Evolutionary conservation across 164 flowering plant species (phyloP).

Genomic region (Chloranthus sessilifolius): DNA sequence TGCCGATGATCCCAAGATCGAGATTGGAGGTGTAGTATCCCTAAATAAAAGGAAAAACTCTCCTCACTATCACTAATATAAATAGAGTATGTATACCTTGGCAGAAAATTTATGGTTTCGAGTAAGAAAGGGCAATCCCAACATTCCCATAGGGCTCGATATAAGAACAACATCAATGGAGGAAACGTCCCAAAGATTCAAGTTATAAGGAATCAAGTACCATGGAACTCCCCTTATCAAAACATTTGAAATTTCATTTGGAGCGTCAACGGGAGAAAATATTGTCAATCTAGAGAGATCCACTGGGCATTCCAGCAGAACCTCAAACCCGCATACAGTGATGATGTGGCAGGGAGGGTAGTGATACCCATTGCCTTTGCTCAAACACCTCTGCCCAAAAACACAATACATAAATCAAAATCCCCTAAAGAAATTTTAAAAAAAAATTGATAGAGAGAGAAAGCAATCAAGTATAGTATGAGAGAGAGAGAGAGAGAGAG

Average conservation of each 20-base stretch:
- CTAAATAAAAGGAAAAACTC: background rate
- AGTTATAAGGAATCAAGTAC: slow-evolving; percentile 52
- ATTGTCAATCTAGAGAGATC: slow-evolving; percentile 70
- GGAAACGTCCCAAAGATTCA: slow-evolving; percentile 64
- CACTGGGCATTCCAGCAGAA: slow-evolving; percentile 78
- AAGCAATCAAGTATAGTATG: background rate
- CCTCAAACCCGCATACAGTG: slow-evolving; percentile 43
- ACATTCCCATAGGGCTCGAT: slow-evolving; percentile 80
- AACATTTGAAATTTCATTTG: slow-evolving; percentile 15
- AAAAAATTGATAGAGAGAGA: background rate
- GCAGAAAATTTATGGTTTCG: slow-evolving; percentile 54
- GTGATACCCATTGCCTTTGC: slow-evolving; percentile 26
- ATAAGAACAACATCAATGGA: slow-evolving; percentile 75
- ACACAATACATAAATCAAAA: slow-evolving; percentile 11
- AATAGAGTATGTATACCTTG: slow-evolving; percentile 59
- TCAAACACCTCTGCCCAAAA: slow-evolving; percentile 54
- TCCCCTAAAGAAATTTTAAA: background rate
- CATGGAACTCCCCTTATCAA: slow-evolving; percentile 65
- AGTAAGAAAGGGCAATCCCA: slow-evolving; percentile 86
- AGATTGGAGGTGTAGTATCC: no score
- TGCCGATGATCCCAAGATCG: no score
- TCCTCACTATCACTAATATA: no score
- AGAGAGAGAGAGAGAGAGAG: slow-evolving; percentile 5
- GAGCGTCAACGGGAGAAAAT: slow-evolving; percentile 53
- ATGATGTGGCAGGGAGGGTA: slow-evolving; percentile 29